Base-by-base conservation (phyloP, 179 eudicot species). In the Beta lomatogona region DNA sequence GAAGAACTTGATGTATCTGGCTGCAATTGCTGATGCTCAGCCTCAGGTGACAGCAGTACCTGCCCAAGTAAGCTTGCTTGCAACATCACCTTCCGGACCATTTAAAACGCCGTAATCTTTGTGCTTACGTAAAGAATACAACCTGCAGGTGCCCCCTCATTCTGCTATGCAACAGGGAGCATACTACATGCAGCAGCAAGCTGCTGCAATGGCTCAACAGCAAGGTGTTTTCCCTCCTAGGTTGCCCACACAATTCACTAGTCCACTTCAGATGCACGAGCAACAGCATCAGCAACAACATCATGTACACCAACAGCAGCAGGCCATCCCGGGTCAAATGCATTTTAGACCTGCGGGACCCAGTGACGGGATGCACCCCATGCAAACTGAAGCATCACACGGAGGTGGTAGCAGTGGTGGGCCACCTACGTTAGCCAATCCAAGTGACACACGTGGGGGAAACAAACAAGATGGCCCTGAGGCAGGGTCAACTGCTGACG, bases 1-100 rank as follows among this genome's bases (percentile, higher is more conserved):
- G 85, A 93, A 95, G 89, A 95, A 95, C 80, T 87, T 95, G 89
- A 93, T 95, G 99, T 95, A 91, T 85, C 86, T 95, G 66, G 99
- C 99, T 81, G 99, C 98, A 18, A 95, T 95, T 69, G 99, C 99
- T 72, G 99, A 95, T 89, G 97, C 98, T 48, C 99, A 95, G 81
- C 99, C 98, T n/a, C 99, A 94, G 77, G 81, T 91, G 82, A 92
- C 95, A 41, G 77, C 97, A 71, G 78, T 90, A 85, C 92, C 97
- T 69, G 64, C 97, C 44, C 98, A 92, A 90, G 97, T 93, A 81
- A 71, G 73, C 65, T 73, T 63, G 15, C 52, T 31, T 68, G 58
- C 59, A 19, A 36, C 21, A 65, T 21, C 66, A 72, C 36, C 41
- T 46, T 15, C 50, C 41, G 44, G 65, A 80, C 15, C 15, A 11